Conservation (phyloP, 1,284 basidiomycete genomes). For the Ganoderma sp. region DNA sequence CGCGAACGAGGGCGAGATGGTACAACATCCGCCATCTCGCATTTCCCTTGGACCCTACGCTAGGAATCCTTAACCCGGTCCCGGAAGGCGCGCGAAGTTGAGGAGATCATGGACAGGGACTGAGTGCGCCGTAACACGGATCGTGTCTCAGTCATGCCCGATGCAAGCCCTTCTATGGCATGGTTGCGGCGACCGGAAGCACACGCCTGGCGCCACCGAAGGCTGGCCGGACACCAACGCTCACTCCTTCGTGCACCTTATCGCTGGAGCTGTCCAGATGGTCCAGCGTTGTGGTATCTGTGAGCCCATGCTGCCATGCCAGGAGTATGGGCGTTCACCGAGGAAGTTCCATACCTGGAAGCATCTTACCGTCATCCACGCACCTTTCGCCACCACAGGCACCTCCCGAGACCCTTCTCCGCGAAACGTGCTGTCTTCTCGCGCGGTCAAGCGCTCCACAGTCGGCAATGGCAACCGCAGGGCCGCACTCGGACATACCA, state of each 20-base stretch:
- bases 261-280: constrained; percentile 23
- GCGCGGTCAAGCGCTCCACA: not conserved
- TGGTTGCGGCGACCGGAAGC: not conserved
- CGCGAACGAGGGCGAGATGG: not conserved
- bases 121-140: not conserved
- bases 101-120: not conserved
- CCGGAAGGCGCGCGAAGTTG: not conserved
- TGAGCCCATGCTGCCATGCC: constrained; percentile 11
- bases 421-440: not conserved
- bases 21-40: not conserved
- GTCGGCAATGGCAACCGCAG: not conserved
- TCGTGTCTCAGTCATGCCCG: constrained; percentile 5
- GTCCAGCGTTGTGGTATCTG: constrained; percentile 8
- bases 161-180: not conserved
- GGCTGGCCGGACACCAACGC: not conserved
- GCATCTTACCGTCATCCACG: not conserved
- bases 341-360: constrained; percentile 6
- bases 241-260: constrained; percentile 23
- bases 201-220: constrained; percentile 20
- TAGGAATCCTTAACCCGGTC: not conserved
- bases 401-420: not conserved
- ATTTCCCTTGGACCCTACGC: not conserved
- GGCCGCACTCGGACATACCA: not conserved
- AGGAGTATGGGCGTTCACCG: not conserved
- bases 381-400: not conserved